phyloP scores from a whole-genome alignment of 2,329 filamentous ascomycete species.

The Emericellopsis atlantica region DNA sequence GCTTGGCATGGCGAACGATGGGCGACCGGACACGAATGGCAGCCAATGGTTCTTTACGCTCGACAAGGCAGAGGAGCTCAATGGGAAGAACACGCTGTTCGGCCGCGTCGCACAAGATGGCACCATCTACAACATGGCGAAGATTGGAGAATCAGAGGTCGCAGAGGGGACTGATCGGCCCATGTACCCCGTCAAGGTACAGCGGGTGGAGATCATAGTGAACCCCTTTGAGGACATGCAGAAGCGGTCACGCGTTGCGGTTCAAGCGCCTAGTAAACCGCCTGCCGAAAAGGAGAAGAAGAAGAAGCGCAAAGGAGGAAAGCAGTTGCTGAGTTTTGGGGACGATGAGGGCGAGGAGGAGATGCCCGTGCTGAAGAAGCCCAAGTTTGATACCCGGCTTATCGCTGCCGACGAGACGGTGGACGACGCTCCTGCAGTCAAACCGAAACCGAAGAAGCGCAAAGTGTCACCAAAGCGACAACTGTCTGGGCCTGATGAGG shows the following conservation, averaged over 20 bases:
- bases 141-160: slow-evolving; percentile 82
- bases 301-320: slow-evolving; percentile 63
- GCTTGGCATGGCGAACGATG: slow-evolving; percentile 91
- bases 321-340: slow-evolving; percentile 68
- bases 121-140: slow-evolving; percentile 90
- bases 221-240: slow-evolving; percentile 78
- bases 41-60: slow-evolving; percentile 97
- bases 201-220: slow-evolving; percentile 59
- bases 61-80: slow-evolving; percentile 72
- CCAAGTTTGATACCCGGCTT: slow-evolving; percentile 67
- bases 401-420: slow-evolving; percentile 45
- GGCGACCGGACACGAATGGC: slow-evolving; percentile 66
- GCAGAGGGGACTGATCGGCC: slow-evolving; percentile 70
- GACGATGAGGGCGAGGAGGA: slow-evolving; percentile 48
- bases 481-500: neutral
- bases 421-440: slow-evolving; percentile 12
- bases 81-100: slow-evolving; percentile 86
- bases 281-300: slow-evolving; percentile 34
- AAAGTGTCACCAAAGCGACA: slow-evolving; percentile 12
- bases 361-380: slow-evolving; percentile 55
- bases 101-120: slow-evolving; percentile 74
- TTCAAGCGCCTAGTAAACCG: slow-evolving; percentile 25
- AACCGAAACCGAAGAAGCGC: slow-evolving; percentile 12
- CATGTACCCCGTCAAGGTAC: slow-evolving; percentile 73
- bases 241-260: slow-evolving; percentile 48